A percentile compares a stretch with the other conserved stretches of the same genome.
Evolutionary conservation across 2,329 filamentous ascomycete species (phyloP).

Genomic region (Periconia sp.): DNA sequence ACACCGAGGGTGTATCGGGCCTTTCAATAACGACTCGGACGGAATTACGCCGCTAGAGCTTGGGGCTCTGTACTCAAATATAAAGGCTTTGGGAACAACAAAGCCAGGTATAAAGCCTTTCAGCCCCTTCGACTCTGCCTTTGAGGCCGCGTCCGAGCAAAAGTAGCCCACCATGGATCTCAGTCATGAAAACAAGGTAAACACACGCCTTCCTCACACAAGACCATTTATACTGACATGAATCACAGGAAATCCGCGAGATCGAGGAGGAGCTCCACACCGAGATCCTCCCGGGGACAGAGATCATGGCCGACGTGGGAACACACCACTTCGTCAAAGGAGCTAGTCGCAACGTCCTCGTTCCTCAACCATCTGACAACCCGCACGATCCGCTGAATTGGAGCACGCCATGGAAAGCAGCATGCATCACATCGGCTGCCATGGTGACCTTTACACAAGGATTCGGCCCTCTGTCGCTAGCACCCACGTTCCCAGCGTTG

Average conservation of each 20-base stretch:
- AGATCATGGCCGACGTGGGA: slow-evolving; percentile 67
- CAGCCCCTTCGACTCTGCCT: not conserved
- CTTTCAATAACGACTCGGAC: too few relatives aligned
- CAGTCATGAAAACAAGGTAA: slow-evolving; percentile 13
- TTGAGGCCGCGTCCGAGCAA: not conserved
- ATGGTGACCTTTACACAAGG: slow-evolving; percentile 60
- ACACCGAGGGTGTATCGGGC: too few relatives aligned
- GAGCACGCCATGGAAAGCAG: slow-evolving; percentile 56
- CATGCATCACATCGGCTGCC: slow-evolving; percentile 54
- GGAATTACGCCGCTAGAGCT: not conserved
- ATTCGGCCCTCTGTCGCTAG: slow-evolving; percentile 61
- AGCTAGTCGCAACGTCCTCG: slow-evolving; percentile 53
- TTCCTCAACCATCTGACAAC: slow-evolving; percentile 60
- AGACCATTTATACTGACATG: not conserved
- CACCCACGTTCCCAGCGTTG: slow-evolving; percentile 66
- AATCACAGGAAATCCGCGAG: slow-evolving; percentile 49
- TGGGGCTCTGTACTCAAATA: too few relatives aligned
- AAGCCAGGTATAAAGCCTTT: too few relatives aligned
- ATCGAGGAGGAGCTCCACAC: slow-evolving; percentile 60
- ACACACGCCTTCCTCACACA: not conserved
- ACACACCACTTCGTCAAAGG: slow-evolving; percentile 68
- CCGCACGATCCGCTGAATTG: slow-evolving; percentile 63
- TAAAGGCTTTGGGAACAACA: too few relatives aligned
- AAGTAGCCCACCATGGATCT: slow-evolving; percentile 12
- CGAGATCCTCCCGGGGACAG: slow-evolving; percentile 63